A percentile compares a stretch with the other conserved stretches of the same genome.
phyloP scores from a whole-genome alignment of 345 rosid species.

The Linum usitatissimum region DNA sequence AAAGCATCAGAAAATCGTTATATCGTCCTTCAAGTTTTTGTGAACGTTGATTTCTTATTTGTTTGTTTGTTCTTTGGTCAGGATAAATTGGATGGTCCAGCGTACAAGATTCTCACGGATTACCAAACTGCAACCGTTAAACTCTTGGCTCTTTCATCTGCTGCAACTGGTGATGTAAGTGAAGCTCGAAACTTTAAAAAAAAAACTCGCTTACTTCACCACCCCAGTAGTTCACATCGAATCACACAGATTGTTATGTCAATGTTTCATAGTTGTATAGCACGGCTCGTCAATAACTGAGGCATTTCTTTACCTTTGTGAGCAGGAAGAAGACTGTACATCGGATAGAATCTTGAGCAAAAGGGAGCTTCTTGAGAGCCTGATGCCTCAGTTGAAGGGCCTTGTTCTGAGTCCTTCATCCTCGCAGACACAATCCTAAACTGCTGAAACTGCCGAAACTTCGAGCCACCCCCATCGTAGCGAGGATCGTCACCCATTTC shows the following conservation, averaged over 20 bases:
- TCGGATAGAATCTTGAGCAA: slow-evolving; percentile 56
- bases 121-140: slow-evolving; percentile 81
- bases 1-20: background rate
- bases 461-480: no score
- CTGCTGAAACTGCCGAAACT: no score
- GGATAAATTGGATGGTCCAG: slow-evolving; percentile 78
- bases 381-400: slow-evolving; percentile 59
- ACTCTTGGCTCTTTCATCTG: slow-evolving; percentile 58
- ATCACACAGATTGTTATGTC: background rate
- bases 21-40: background rate
- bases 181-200: background rate
- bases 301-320: background rate
- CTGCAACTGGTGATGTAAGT: slow-evolving; percentile 66
- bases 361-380: slow-evolving; percentile 56
- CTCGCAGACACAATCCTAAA: background rate
- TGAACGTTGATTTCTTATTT: background rate
- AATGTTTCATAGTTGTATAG: background rate
- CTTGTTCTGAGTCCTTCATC: slow-evolving; percentile 35
- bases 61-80: slow-evolving; percentile 20
- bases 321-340: slow-evolving; percentile 70
- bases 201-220: no score
- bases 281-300: background rate
- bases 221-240: no score
- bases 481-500: no score
- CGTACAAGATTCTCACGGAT: slow-evolving; percentile 61